phyloP scores from a whole-genome alignment of 2,329 filamentous ascomycete species.

The Ophiobolus disseminans region DNA sequence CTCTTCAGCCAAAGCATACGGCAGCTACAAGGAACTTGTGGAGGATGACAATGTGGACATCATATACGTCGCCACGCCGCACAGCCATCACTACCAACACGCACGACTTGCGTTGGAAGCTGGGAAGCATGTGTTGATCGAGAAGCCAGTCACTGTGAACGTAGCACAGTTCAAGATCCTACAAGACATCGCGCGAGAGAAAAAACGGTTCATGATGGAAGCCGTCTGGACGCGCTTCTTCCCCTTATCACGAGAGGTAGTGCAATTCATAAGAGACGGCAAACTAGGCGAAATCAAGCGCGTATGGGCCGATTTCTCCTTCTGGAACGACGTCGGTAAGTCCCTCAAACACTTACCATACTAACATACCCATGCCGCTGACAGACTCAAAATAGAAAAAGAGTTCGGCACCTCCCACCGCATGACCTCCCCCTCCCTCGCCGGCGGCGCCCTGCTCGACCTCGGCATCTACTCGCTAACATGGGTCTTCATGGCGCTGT shows the following conservation, averaged over 20 bases:
- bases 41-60: constrained; percentile 79
- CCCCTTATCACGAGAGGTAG: constrained; percentile 76
- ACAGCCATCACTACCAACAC: constrained; percentile 92
- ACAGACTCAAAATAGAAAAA: too few relatives aligned
- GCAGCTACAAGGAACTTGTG: constrained; percentile 80
- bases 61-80: constrained; percentile 86
- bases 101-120: constrained; percentile 78
- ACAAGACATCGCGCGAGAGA: constrained; percentile 72
- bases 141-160: constrained; percentile 88
- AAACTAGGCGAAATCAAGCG: constrained; percentile 62
- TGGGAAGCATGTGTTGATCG: constrained; percentile 86
- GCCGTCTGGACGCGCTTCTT: constrained; percentile 91
- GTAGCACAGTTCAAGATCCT: constrained; percentile 76
- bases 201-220: constrained; percentile 58
- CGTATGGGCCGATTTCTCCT: constrained; percentile 63
- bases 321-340: constrained; percentile 62
- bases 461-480: constrained; percentile 86
- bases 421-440: constrained; percentile 82
- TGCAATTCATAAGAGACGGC: constrained; percentile 65
- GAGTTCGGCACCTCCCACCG: constrained; percentile 65
- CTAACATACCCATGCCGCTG: too few relatives aligned
- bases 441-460: constrained; percentile 81
- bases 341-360: neutral
- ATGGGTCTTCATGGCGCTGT: constrained; percentile 87
- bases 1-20: constrained; percentile 71